A percentile compares a stretch with the other conserved stretches of the same genome.
Evolutionary conservation across 805 yeast species (phyloP).

Genomic region (Saccharomycopsis sp.): DNA sequence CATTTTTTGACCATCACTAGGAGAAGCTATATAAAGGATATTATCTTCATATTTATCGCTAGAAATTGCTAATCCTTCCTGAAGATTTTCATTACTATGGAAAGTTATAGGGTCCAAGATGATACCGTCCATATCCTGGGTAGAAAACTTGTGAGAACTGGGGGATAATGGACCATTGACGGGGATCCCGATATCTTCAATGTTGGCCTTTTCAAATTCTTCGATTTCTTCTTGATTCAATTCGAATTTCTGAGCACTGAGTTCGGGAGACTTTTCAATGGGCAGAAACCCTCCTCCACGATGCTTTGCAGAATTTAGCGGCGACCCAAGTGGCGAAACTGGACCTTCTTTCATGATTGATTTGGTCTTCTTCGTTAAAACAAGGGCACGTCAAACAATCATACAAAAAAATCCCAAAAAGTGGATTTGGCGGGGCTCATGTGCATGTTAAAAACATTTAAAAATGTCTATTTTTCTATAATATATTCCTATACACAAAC

Average conservation of each 20-base stretch:
- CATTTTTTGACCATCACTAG: constrained; percentile 4
- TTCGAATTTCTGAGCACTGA: too few species aligned
- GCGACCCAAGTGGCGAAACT: neutral
- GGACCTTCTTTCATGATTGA: neutral
- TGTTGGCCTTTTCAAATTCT: constrained; percentile 25
- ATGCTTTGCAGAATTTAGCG: neutral
- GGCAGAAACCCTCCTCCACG: neutral
- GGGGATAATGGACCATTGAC: constrained; percentile 5
- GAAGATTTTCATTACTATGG: constrained; percentile 15
- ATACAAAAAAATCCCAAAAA: too few species aligned
- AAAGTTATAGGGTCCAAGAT: constrained; percentile 10
- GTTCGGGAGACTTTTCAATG: constrained; percentile 4
- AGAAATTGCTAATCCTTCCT: constrained; percentile 5
- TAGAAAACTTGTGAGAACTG: constrained; percentile 18
- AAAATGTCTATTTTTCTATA: too few species aligned
- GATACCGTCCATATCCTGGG: constrained; percentile 10
- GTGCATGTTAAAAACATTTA: too few species aligned
- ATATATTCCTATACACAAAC: too few species aligned
- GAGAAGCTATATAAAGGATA: constrained; percentile 6
- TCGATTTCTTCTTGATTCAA: constrained; percentile 22
- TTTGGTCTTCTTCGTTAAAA: too few species aligned
- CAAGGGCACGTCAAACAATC: too few species aligned
- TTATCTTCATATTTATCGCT: constrained; percentile 15
- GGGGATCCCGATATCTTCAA: constrained; percentile 25
- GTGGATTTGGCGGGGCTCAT: too few species aligned